Evolutionary conservation across 305 asterid species (phyloP), one percentile per base, ranked within the genome.

Genomic region (Fraxinus albicans): DNA sequence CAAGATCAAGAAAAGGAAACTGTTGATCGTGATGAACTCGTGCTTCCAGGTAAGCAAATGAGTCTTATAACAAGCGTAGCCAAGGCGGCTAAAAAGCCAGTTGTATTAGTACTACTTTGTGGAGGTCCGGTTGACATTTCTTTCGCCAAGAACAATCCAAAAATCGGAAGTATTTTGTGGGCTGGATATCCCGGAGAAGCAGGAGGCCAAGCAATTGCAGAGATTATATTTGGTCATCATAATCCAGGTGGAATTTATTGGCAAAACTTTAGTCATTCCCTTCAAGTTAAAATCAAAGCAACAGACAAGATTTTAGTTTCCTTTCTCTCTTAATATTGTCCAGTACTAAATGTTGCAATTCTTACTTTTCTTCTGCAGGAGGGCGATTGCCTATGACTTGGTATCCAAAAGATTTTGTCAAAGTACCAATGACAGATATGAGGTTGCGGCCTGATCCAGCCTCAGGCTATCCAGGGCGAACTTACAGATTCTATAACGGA

Each of bases 131-230:
- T 91, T 25, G 97, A 93, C 85, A 81, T 91, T 44, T 85, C 89
- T 4, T 93, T 91, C 4, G 93, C 97, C 1, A 93, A 91, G 77
- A 63, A 86, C 0, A 83, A 90, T 50, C 86, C 83, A 0, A 91
- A 91, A 82, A 88, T 93, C 0, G 95, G 94, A 21, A 40, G 89
- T 78, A 93, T 91, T 80, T 78, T 93, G 84, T 93, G 95, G 95
- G 93, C 91, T 17, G 97, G 97, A 55, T 93, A 91, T 75, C 94
- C 97, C 9, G 97, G 97, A 34, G 86, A 89, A 77, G 93, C 91
- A 7, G 97, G 97, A 31, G 95, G 94, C 0, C 83, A 73, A 84
- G 97, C 97, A 40, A 40, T 91, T 76, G 92, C 97, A 65, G 93
- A 91, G 82, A 86, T 93, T 84, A 86, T 93, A 73, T 91, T 93